Percentiles rank a stretch among this genome's conserved stretches.
Evolutionary conservation across 768 basidiomycete genomes (phyloP).

Genomic region (Lactarius evosmus): DNA sequence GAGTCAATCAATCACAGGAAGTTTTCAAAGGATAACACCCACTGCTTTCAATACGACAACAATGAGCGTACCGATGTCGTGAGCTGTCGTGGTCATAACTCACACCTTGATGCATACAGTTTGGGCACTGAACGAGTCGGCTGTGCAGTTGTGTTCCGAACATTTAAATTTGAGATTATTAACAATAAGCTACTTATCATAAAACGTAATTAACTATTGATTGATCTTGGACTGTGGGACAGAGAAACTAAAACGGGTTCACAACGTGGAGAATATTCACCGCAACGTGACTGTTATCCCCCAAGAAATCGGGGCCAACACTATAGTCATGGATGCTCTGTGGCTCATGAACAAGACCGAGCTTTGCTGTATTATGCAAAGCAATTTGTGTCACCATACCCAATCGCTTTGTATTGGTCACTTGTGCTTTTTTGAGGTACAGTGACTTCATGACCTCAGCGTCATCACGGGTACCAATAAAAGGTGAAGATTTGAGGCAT

Average conservation of each 20-base stretch:
- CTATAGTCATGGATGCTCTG: too few species aligned
- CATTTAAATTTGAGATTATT: background rate
- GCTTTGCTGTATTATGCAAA: constrained; percentile 60
- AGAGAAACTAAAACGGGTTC: too few species aligned
- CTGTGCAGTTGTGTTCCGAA: background rate
- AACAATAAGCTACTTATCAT: background rate
- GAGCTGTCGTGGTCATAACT: constrained; percentile 56
- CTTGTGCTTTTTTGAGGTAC: constrained; percentile 28
- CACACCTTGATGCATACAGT: background rate
- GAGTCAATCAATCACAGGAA: background rate
- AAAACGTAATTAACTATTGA: background rate
- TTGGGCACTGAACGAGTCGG: background rate
- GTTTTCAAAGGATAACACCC: constrained; percentile 34
- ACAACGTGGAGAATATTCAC: too few species aligned
- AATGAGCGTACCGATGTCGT: constrained; percentile 89
- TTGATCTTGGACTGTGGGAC: too few species aligned
- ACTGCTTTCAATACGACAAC: constrained; percentile 94
- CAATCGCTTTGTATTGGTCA: too few species aligned
- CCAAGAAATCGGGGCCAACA: too few species aligned
- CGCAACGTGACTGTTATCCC: too few species aligned
- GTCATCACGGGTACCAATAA: constrained; percentile 72
- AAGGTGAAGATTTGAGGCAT: constrained; percentile 80
- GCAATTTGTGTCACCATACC: background rate
- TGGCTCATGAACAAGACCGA: too few species aligned
- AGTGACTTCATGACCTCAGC: constrained; percentile 58